Base-by-base conservation (phyloP, 805 yeast species). In the Cyberlindnera galapagoensis region DNA sequence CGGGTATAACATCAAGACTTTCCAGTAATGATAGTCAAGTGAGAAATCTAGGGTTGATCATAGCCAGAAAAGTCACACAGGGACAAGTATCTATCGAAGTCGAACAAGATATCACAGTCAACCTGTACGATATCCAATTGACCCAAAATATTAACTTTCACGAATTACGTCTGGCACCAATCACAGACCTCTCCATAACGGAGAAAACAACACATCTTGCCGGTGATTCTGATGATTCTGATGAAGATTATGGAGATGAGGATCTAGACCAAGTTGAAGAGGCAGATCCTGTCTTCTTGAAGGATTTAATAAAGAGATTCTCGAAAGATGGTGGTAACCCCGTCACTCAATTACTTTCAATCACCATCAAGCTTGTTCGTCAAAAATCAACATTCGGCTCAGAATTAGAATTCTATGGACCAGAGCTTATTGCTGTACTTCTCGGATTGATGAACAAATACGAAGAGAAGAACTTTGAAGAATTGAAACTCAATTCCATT, bases 271-370 rank as follows among this genome's bases (percentile, higher is more conserved):
- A 21, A 7, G 12, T 7, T 8, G 57, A 56, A 9, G 65, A 57
- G 7, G 63, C 63, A 31, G 76, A 74, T 16, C 78, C 80, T 11
- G 80, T 84, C 2, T 90, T 85, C 46, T 56, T 90, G 24, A 78
- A 81, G 42, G 95, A 86, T 39, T 58, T 88, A 14, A 47, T 85
- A 5, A 56, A 60, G 10, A 81, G 79, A 44, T 60, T 81, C 12
- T 59, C 60, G 9, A 62, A 65, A 0, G 69, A 69, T 18, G 51
- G 59, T 3, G 56, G 63, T 5, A 63, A 62, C 13, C 67, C 66
- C 27, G 54, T 63, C 3, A 38, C 44, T 0, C 47, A 51, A 59
- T 28, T 75, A 67, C 10, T 74, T 49, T 43, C 77, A 63, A 42
- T 72, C 61, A 62, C 74, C 46, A 39, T 61, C 45, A 44, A 71